A percentile compares a stretch with the other conserved stretches of the same genome.
phyloP scores from a whole-genome alignment of 1,284 basidiomycete species.

The Chalciporus sp. region DNA sequence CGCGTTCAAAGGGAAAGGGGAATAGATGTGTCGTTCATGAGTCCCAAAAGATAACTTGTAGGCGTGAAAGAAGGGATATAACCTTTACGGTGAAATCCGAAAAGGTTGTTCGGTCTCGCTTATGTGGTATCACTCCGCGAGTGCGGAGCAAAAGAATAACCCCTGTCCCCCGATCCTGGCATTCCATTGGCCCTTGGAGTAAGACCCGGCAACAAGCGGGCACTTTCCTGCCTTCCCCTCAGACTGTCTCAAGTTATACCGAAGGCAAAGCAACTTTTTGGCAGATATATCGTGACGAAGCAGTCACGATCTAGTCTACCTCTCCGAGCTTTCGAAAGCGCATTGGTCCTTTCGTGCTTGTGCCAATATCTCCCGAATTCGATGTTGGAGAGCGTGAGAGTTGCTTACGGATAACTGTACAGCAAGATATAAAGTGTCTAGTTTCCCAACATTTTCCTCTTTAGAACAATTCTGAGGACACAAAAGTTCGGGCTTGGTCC shows the following conservation, averaged over 20 bases:
- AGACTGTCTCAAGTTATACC: no score
- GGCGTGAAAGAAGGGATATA: not conserved
- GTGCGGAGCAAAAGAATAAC: not conserved
- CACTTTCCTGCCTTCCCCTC: no score
- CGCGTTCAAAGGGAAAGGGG: conserved; percentile 9
- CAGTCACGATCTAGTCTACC: no score
- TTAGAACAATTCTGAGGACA: conserved; percentile 74
- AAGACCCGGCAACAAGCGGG: no score
- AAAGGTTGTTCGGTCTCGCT: not conserved
- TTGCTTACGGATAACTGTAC: conserved; percentile 26
- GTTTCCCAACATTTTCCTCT: conserved; percentile 11
- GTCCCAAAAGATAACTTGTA: not conserved
- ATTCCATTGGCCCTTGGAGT: no score
- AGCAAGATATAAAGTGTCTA: conserved; percentile 7
- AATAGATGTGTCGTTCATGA: conserved; percentile 1
- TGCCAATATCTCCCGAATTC: not conserved
- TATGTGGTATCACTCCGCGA: not conserved
- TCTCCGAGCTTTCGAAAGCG: no score
- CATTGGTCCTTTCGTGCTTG: no score
- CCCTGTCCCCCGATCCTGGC: not conserved
- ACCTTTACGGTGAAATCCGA: not conserved
- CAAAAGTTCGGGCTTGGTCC: conserved; percentile 83
- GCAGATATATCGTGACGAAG: no score
- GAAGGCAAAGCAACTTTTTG: no score
- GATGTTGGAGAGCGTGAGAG: conserved; percentile 18